phyloP scores from a whole-genome alignment of 805 yeast species.

The Kluyveromyces aestuarii region DNA sequence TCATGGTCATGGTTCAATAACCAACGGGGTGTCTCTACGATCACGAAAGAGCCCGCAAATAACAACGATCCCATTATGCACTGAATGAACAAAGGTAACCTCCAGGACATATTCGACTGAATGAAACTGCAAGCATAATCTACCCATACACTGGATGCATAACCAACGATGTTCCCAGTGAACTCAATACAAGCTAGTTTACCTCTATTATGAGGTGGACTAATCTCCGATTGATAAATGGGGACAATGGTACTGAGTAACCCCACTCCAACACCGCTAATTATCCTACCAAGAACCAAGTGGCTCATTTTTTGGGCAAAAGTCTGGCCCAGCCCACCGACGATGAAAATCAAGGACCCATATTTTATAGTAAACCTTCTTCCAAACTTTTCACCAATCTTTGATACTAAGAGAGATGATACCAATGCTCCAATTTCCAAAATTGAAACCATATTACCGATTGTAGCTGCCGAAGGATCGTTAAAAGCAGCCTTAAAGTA shows the following conservation, averaged over 20 bases:
- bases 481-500: constrained; percentile 62
- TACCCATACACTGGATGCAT: constrained; percentile 77
- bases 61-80: constrained; percentile 62
- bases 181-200: constrained; percentile 79
- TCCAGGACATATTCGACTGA: constrained; percentile 58
- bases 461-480: constrained; percentile 61
- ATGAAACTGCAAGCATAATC: constrained; percentile 65
- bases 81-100: constrained; percentile 70
- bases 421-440: constrained; percentile 81
- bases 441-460: constrained; percentile 84
- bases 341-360: constrained; percentile 68
- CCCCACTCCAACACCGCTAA: constrained; percentile 85
- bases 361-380: constrained; percentile 68
- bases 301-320: constrained; percentile 43
- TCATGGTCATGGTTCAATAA: constrained; percentile 71
- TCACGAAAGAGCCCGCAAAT: constrained; percentile 63
- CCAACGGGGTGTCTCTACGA: constrained; percentile 91
- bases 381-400: constrained; percentile 70
- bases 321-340: constrained; percentile 74
- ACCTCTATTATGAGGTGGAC: constrained; percentile 83
- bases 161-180: constrained; percentile 78
- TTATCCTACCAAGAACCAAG: constrained; percentile 65
- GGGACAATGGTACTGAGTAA: constrained; percentile 77
- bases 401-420: constrained; percentile 70
- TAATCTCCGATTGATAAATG: constrained; percentile 78